Evolutionary conservation across 2,329 filamentous ascomycete species (phyloP).

Genomic region (Phaeophleospora eucalypticola): DNA sequence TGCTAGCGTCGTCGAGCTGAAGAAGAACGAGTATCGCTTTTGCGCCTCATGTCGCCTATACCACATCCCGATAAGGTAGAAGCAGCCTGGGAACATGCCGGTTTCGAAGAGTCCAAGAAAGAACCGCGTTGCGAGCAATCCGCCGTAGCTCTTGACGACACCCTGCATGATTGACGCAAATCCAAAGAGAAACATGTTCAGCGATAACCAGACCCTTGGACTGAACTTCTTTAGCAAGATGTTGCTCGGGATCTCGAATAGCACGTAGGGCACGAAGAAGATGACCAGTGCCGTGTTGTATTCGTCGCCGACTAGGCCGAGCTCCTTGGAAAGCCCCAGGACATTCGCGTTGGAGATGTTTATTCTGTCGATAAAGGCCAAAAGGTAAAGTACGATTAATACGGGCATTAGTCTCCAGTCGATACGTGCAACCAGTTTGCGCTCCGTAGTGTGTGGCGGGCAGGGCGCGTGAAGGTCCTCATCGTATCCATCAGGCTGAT

Average conservation of each 20-base stretch:
- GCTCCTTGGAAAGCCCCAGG: conserved; percentile 46
- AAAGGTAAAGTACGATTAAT: conserved; percentile 49
- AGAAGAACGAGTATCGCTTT: conserved; percentile 91
- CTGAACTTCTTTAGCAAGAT: conserved; percentile 49
- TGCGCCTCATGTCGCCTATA: conserved; percentile 85
- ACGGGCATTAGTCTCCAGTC: conserved; percentile 49
- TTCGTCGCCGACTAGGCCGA: conserved; percentile 42
- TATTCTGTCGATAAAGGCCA: conserved; percentile 39
- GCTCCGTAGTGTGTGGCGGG: conserved; percentile 48
- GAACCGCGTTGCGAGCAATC: conserved; percentile 73
- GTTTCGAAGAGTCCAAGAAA: conserved; percentile 64
- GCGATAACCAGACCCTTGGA: conserved; percentile 48
- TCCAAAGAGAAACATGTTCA: conserved; percentile 83
- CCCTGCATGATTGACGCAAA: conserved; percentile 69
- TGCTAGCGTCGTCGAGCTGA: conserved; percentile 73
- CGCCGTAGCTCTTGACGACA: conserved; percentile 70
- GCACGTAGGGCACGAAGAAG: conserved; percentile 51
- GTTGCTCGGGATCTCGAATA: conserved; percentile 53
- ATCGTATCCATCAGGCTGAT: conserved; percentile 27
- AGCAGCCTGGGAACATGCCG: conserved; percentile 63
- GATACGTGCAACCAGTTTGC: conserved; percentile 42
- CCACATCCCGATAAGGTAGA: conserved; percentile 62
- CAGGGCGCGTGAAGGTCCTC: conserved; percentile 34
- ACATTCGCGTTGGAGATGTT: conserved; percentile 54
- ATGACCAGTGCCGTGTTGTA: conserved; percentile 52